A percentile compares a stretch with the other conserved stretches of the same genome.
phyloP scores from a whole-genome alignment of 176 grass and related monocot genomes.

The Oryza glaberrima region DNA sequence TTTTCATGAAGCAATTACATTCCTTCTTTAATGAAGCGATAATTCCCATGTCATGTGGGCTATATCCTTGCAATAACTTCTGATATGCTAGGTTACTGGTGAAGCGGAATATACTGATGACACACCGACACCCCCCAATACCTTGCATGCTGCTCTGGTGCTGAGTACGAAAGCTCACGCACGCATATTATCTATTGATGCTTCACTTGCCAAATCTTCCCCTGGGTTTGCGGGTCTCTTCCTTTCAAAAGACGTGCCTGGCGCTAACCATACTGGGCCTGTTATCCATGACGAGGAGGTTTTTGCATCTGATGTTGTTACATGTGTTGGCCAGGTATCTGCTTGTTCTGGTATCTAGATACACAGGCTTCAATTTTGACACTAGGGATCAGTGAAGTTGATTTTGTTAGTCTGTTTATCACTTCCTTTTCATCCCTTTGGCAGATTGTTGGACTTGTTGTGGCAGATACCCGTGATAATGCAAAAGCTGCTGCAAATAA shows the following conservation, averaged over 20 bases:
- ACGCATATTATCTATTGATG: conserved; percentile 81
- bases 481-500: conserved; percentile 84
- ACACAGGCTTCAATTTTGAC: conserved; percentile 31
- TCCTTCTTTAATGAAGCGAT: background rate
- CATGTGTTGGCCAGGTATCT: conserved; percentile 97
- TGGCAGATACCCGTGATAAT: conserved; percentile 97
- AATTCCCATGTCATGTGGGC: background rate
- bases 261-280: conserved; percentile 70
- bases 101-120: conserved; percentile 93
- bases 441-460: conserved; percentile 91
- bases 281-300: conserved; percentile 81
- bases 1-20: conserved; percentile 4
- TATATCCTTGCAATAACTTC: conserved; percentile 28
- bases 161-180: conserved; percentile 93
- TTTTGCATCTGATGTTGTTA: conserved; percentile 86
- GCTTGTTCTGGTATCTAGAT: conserved; percentile 32
- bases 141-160: conserved; percentile 85
- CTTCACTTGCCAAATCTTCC: conserved; percentile 74
- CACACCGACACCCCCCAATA: conserved; percentile 66
- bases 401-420: conserved; percentile 11
- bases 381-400: conserved; percentile 1
- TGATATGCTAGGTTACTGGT: conserved; percentile 79
- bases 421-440: conserved; percentile 38
- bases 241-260: conserved; percentile 77
- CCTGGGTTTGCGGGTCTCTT: conserved; percentile 85